Conservation (phyloP, 148 eudicot genomes). For the Fagopyrum homotropicum region DNA sequence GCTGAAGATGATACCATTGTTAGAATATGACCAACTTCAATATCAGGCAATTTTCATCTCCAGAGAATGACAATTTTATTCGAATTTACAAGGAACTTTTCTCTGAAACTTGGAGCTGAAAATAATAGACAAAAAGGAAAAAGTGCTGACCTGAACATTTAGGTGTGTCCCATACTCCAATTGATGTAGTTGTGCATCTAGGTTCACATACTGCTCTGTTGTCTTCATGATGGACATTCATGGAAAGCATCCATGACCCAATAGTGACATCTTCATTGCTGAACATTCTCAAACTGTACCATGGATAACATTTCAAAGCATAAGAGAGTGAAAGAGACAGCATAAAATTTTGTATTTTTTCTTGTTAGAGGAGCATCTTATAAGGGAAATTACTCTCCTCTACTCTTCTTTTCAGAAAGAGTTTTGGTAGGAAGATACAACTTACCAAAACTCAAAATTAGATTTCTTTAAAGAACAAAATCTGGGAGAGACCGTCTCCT, state of each 20-base stretch:
- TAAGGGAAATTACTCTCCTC: background rate
- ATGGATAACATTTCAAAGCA: background rate
- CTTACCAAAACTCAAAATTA: background rate
- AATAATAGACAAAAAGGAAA: background rate
- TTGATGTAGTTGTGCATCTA: slow-evolving; percentile 52
- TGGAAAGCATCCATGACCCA: slow-evolving; percentile 74
- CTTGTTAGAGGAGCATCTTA: background rate
- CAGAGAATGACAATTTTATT: background rate
- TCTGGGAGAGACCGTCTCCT: background rate
- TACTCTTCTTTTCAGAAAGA: background rate
- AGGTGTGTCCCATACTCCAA: slow-evolving; percentile 74
- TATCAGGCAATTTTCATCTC: background rate
- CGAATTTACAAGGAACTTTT: background rate
- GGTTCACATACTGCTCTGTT: slow-evolving; percentile 56
- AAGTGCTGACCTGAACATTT: slow-evolving; percentile 54
- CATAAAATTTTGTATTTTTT: background rate
- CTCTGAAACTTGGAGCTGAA: background rate
- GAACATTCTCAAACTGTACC: slow-evolving; percentile 56
- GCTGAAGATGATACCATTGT: background rate
- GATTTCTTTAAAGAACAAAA: background rate
- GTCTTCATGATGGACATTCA: slow-evolving; percentile 69
- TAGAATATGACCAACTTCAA: background rate
- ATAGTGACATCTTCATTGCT: slow-evolving; percentile 75
- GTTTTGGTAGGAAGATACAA: background rate
- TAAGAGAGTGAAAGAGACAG: background rate